These are phyloP conservation scores for Gossypium arboreum DNA, from an alignment of 345 rosid genomes.

Conservation along the genomic window DNA sequence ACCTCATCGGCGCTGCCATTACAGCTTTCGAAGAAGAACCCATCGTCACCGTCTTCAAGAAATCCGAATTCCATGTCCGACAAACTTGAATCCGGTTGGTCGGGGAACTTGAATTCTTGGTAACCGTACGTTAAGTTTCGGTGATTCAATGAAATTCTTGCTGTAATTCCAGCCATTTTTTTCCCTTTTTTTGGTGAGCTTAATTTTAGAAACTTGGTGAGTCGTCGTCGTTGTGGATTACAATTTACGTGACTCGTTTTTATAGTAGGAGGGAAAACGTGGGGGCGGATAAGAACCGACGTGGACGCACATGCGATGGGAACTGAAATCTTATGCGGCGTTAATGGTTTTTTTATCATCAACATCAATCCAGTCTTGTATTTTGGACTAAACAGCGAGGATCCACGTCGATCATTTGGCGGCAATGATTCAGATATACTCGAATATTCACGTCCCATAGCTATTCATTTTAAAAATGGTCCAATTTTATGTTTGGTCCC, in stretches of 20 bases:
- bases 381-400: slow-evolving; percentile 32
- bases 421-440: slow-evolving; percentile 40
- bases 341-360: not conserved
- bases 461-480: not conserved
- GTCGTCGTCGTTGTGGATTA: not conserved
- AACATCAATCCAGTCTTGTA: not conserved
- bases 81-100: slow-evolving; percentile 18
- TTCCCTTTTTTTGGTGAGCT: not conserved
- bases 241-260: not conserved
- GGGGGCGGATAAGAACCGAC: not conserved
- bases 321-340: too few relatives aligned
- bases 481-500: too few relatives aligned
- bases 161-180: slow-evolving; percentile 10
- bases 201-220: not conserved
- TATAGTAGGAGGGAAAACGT: too few relatives aligned
- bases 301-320: slow-evolving; percentile 20
- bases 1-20: not conserved
- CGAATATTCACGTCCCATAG: slow-evolving; percentile 20
- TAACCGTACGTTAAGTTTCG: slow-evolving; percentile 9
- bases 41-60: slow-evolving; percentile 27
- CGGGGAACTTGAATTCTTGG: slow-evolving; percentile 17
- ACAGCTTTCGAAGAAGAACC: slow-evolving; percentile 4
- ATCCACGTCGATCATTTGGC: slow-evolving; percentile 30
- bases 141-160: slow-evolving; percentile 12
- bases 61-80: slow-evolving; percentile 47